phyloP scores from a whole-genome alignment of 345 rosid species.

The Boechera divaricarpa region DNA sequence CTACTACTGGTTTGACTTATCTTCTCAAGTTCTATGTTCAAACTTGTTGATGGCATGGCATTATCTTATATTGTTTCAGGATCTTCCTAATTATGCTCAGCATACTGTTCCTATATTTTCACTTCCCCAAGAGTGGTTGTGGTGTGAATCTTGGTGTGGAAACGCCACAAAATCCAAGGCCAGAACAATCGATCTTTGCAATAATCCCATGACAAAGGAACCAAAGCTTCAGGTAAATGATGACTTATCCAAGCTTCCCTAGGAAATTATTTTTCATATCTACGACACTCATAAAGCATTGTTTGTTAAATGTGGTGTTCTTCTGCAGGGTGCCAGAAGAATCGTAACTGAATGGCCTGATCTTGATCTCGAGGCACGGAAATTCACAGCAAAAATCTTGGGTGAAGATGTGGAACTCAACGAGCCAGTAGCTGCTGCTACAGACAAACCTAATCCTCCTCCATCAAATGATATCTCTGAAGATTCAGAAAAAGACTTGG shows the following conservation, averaged over 20 bases:
- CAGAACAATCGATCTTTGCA: conserved; percentile 96
- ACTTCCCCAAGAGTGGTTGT: conserved; percentile 95
- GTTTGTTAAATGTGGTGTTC: conserved; percentile 6
- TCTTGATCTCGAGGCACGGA: conserved; percentile 78
- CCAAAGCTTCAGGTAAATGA: conserved; percentile 87
- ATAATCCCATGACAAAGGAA: conserved; percentile 99
- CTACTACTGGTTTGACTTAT: conserved; percentile 27
- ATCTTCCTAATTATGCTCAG: conserved; percentile 99
- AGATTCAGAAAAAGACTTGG: conserved; percentile 53
- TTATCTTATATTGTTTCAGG: conserved; percentile 57
- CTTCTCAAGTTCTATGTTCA: conserved; percentile 5
- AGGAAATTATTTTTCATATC: background rate
- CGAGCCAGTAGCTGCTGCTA: conserved; percentile 46
- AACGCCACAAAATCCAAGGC: conserved; percentile 94
- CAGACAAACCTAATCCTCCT: conserved; percentile 39
- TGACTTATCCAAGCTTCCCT: conserved; percentile 11
- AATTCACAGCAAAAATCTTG: conserved; percentile 71
- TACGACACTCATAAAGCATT: background rate
- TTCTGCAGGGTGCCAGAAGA: conserved; percentile 83
- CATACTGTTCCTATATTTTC: conserved; percentile 93
- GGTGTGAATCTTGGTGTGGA: conserved; percentile 99
- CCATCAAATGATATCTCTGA: conserved; percentile 34
- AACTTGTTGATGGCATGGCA: conserved; percentile 27
- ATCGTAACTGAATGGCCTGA: conserved; percentile 84
- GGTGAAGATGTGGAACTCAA: conserved; percentile 72